Evolutionary conservation across 2,329 filamentous ascomycete genomes (phyloP), one percentile per base, ranked within the genome.

Genomic region (Alternaria tenuissima): DNA sequence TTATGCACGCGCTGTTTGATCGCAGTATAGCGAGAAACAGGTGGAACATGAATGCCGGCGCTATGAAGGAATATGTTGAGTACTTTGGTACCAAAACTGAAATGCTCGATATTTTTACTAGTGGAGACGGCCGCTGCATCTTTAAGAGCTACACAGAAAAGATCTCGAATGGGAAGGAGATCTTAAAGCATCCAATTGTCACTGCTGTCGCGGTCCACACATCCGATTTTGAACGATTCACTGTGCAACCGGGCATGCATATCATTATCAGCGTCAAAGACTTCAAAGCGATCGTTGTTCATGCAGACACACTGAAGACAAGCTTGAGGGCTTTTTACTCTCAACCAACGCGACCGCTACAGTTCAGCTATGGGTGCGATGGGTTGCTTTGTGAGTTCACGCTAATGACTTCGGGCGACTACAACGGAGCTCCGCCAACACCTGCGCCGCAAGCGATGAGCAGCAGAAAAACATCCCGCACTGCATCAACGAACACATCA

Each of bases 81-180:
- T 91, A 93, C 72, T 94, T 94, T 71, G 90, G 91, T 0, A 89
- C 90, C 1, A 91, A 90, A 5, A 92, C 92, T 32, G 91, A 94
- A 75, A 89, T 93, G 66, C 84, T 94, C 3, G 91, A 94, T 67
- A 89, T 94, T 64, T 90, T 91, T 71, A 88, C 89, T 12, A 70
- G 74, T 8, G 88, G 91, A 54, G 86, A 90, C 47, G 88, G 81
- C 9, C 85, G 86, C 60, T 85, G 91, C 16, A 91, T 91, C 58
- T 92, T 94, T 69, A 92, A 91, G 26, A 93, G 91, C 73, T 94
- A 91, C 71, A 93, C 91, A 0, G 91, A 94, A 75, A 94, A 92
- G 79, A 87, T 90, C 8, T 85, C 88, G 57, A 89, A 88, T 67
- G 88, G 89, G 7, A 88, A 86, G 79, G 91, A 91, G 69, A 88